A percentile compares a stretch with the other conserved stretches of the same genome.
These are phyloP conservation scores for Aspergillus fructus DNA, from an alignment of 2,329 filamentous ascomycete species.

Conservation along the genomic window DNA sequence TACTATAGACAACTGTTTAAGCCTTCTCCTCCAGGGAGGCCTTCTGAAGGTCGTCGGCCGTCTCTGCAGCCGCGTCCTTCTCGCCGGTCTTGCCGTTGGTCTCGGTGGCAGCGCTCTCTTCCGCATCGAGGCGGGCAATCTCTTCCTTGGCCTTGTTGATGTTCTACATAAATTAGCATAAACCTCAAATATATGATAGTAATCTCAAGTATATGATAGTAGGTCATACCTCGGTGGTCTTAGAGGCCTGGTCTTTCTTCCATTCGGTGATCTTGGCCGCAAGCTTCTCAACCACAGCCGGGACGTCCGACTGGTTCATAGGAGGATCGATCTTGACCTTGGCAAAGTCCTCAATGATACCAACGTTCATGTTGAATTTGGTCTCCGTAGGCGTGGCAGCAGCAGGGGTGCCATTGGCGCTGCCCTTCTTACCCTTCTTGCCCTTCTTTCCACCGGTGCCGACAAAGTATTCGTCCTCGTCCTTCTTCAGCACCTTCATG, in stretches of 20 bases:
- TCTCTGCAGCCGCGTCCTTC: slow-evolving; percentile 60
- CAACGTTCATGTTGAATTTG: slow-evolving; percentile 84
- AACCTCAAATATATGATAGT: neutral
- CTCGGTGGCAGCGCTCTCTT: slow-evolving; percentile 57
- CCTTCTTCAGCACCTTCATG: slow-evolving; percentile 78
- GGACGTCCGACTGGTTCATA: slow-evolving; percentile 79
- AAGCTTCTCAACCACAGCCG: slow-evolving; percentile 78
- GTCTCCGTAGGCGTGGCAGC: slow-evolving; percentile 50
- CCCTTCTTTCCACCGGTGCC: slow-evolving; percentile 76
- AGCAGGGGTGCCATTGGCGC: slow-evolving; percentile 46
- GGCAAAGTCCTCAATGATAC: slow-evolving; percentile 85
- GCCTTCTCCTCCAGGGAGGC: slow-evolving; percentile 59
- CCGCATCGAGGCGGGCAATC: slow-evolving; percentile 77
- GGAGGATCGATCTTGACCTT: slow-evolving; percentile 85
- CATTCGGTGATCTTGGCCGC: slow-evolving; percentile 88
- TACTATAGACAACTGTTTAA: slow-evolving; percentile 21
- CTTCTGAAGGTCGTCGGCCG: slow-evolving; percentile 59
- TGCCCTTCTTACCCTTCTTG: slow-evolving; percentile 80
- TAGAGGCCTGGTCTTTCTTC: slow-evolving; percentile 84
- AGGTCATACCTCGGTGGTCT: slow-evolving; percentile 80
- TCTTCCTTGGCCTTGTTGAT: slow-evolving; percentile 95
- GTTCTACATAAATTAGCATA: slow-evolving; percentile 63
- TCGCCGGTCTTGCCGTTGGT: slow-evolving; percentile 50
- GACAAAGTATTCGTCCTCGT: slow-evolving; percentile 82
- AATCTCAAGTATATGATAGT: neutral